Evolutionary conservation across 345 rosid species (phyloP).

Genomic region (Zanthoxylum bungeanum): DNA sequence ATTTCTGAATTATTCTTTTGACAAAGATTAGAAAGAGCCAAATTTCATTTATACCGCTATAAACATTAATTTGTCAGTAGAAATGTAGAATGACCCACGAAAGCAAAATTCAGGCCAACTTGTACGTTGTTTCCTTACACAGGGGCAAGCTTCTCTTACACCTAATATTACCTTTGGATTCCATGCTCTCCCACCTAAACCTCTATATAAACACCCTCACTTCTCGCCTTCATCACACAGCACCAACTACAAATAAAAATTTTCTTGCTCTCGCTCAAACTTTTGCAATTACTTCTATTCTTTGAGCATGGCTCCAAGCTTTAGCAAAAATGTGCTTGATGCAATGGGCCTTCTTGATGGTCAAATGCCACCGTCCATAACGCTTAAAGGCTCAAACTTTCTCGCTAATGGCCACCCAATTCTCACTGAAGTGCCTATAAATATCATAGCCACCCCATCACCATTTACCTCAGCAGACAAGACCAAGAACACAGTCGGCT

Average conservation of each 20-base stretch:
- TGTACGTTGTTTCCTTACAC: background rate
- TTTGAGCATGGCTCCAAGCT: constrained; percentile 25
- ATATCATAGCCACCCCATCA: constrained; percentile 11
- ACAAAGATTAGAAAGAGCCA: background rate
- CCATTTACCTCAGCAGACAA: constrained; percentile 1
- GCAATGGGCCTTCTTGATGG: constrained; percentile 2
- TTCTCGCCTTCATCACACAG: background rate
- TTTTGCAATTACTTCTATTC: too few relatives aligned
- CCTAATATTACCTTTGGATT: background rate
- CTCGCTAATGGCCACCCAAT: constrained; percentile 25
- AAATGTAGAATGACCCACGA: background rate
- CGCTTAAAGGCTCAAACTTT: constrained; percentile 19
- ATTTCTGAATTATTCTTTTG: too few relatives aligned
- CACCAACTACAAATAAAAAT: background rate
- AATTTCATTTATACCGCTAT: background rate
- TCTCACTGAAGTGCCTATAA: constrained; percentile 20
- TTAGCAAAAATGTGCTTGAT: constrained; percentile 12
- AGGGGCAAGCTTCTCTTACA: background rate
- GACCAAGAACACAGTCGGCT: constrained; percentile 15
- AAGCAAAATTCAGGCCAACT: background rate
- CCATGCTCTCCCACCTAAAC: background rate
- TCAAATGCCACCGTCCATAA: background rate
- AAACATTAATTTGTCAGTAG: background rate
- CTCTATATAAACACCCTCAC: constrained; percentile 6
- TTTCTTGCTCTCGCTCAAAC: too few relatives aligned